These are phyloP conservation scores for Mycena maculata DNA, from an alignment of 768 basidiomycete genomes.

Conservation along the genomic window DNA sequence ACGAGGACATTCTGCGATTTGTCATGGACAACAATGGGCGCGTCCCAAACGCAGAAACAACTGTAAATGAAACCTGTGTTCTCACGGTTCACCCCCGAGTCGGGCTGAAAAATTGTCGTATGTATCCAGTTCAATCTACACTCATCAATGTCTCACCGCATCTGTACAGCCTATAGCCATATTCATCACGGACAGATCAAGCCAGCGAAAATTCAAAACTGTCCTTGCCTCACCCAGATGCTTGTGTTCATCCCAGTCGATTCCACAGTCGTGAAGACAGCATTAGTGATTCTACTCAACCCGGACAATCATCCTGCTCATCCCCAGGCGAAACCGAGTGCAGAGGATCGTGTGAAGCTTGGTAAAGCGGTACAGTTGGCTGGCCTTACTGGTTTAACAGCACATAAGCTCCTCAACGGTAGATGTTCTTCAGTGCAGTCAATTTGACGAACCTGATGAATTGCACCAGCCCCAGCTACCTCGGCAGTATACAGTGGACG, in stretches of 20 bases:
- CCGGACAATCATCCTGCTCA: slow-evolving; percentile 21
- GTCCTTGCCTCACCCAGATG: neutral
- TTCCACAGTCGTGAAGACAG: neutral
- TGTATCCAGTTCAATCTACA: neutral
- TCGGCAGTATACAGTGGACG: neutral
- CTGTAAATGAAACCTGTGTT: slow-evolving; percentile 1
- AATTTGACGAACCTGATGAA: too few relatives aligned
- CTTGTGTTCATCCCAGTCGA: slow-evolving; percentile 13
- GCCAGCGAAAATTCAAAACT: neutral
- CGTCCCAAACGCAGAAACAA: neutral
- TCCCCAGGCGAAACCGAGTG: slow-evolving; percentile 10
- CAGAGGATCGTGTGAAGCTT: slow-evolving; percentile 2
- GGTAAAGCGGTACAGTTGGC: slow-evolving; percentile 3
- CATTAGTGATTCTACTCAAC: neutral
- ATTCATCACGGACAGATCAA: neutral
- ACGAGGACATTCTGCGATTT: slow-evolving; percentile 10
- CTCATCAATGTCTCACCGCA: too few relatives aligned
- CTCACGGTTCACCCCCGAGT: slow-evolving; percentile 19
- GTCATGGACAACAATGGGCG: slow-evolving; percentile 15
- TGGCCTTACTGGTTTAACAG: slow-evolving; percentile 7
- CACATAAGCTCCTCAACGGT: slow-evolving; percentile 15
- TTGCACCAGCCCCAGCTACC: neutral
- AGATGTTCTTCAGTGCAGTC: too few relatives aligned
- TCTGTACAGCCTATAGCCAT: slow-evolving; percentile 13
- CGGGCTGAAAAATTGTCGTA: slow-evolving; percentile 8